Conservation (phyloP, 139 green algal genomes). For the Diplosphaera chodatii region DNA sequence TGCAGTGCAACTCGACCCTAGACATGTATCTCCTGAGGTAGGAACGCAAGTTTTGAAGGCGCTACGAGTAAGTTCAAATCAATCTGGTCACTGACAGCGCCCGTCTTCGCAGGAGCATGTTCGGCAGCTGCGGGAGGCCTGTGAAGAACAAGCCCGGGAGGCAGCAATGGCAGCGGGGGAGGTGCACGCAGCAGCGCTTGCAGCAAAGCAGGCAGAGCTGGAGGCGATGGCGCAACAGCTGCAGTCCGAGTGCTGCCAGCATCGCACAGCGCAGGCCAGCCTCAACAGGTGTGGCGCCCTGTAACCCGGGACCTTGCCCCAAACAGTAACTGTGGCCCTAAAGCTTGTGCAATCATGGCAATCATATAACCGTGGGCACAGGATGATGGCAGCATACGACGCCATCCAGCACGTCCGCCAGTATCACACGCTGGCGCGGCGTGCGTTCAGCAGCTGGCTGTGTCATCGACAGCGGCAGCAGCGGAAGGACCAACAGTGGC, state of each 20-base stretch:
- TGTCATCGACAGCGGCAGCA: constrained; percentile 2
- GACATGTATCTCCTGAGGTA: too few species aligned
- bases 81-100: too few species aligned
- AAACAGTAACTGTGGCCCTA: too few species aligned
- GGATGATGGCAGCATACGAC: constrained; percentile 13
- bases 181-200: too few species aligned
- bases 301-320: neutral
- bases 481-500: neutral
- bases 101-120: constrained; percentile 37
- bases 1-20: too few species aligned
- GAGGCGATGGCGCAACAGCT: neutral
- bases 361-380: too few species aligned
- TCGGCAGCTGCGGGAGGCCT: constrained; percentile 7
- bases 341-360: too few species aligned
- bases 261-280: constrained; percentile 7
- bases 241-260: constrained; percentile 12
- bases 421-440: constrained; percentile 7
- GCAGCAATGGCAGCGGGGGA: neutral
- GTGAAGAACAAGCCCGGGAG: neutral
- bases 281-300: neutral
- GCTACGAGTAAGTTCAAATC: too few species aligned
- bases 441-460: constrained; percentile 25
- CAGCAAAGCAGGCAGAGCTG: constrained; percentile 23
- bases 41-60: too few species aligned
- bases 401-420: constrained; percentile 17